A percentile compares a stretch with the other conserved stretches of the same genome.
phyloP scores from a whole-genome alignment of 192 early-diverging fungal species.

The Chytriomyces hyalinus region DNA sequence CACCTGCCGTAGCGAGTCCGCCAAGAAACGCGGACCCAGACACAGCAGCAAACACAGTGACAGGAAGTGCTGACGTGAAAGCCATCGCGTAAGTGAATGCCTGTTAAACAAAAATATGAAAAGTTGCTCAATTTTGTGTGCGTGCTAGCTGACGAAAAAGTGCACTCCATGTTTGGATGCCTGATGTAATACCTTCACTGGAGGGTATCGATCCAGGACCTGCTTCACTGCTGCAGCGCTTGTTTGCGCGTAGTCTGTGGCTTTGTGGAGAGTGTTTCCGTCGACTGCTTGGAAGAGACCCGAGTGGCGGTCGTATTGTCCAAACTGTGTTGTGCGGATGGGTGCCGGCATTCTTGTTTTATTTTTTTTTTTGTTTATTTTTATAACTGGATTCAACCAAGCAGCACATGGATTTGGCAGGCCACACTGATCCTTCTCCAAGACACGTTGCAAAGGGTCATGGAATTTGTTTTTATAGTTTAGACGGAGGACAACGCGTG shows the following conservation, averaged over 20 bases:
- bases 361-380: neutral
- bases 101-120: neutral
- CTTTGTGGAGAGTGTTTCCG: constrained; percentile 24
- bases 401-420: too few relatives aligned
- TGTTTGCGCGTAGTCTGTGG: constrained; percentile 14
- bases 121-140: neutral
- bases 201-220: constrained; percentile 28
- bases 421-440: neutral
- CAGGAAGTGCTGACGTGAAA: constrained; percentile 6
- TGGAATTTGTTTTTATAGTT: neutral
- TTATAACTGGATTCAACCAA: too few relatives aligned
- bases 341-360: constrained; percentile 10
- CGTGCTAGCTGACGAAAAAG: too few relatives aligned
- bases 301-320: neutral
- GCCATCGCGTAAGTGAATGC: constrained; percentile 1
- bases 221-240: constrained; percentile 12
- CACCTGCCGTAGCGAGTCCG: constrained; percentile 13
- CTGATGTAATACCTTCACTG: constrained; percentile 19
- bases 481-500: neutral
- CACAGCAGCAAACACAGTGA: constrained; percentile 20
- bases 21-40: constrained; percentile 27
- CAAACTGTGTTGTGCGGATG: constrained; percentile 5
- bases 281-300: neutral
- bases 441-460: neutral
- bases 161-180: too few relatives aligned